Base-by-base conservation (phyloP, 2,329 filamentous ascomycete species). In the Paraphoma chrysanthemicola region DNA sequence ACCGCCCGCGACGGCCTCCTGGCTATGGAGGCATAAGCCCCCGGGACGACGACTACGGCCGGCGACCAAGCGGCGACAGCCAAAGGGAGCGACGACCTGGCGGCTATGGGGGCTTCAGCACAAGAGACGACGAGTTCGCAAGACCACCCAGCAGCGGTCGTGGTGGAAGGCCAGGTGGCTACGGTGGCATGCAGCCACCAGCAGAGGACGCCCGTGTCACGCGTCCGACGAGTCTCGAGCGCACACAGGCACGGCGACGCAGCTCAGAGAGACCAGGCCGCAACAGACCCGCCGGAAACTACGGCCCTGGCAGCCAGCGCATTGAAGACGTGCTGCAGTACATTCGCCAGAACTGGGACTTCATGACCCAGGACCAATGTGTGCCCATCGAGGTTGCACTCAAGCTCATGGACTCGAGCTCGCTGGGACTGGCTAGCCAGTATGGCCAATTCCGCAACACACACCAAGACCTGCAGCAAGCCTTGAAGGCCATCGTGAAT, bases 301-400 rank as follows among this genome's bases (percentile, higher is more conserved):
- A 75, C 63, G 78, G 78, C 10, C 68, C 74, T 5, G 76, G 75
- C 9, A 77, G 75, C 44, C 74, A 76, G 54, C 77, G 79, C 56
- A 79, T 81, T 44, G 79, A 81, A 67, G 85, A 86, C 59, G 82
- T 97, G 2, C 82, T 98, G 47, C 88, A 92, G 64, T 88, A 91
- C 65, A 97, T 99, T 70, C 89, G 93, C 73, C 81, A 85, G 54
- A 92, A 96, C 72, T 99, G 95, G 94, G 90, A 91, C 43, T 90
- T 93, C 66, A 95, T 99, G 90, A 92, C 91, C 62, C 85, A 90
- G 67, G 89, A 90, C 60, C 90, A 95, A 71, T 97, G 93, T 73
- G 87, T 97, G 31, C 95, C 95, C 2, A 92, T 98, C 36, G 93
- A 98, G 77, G 86, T 97, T 50, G 92, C 94, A n/a, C 84, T 99